These are phyloP conservation scores for Prunus salicina DNA, from an alignment of 306 rosid species.

Conservation along the genomic window DNA sequence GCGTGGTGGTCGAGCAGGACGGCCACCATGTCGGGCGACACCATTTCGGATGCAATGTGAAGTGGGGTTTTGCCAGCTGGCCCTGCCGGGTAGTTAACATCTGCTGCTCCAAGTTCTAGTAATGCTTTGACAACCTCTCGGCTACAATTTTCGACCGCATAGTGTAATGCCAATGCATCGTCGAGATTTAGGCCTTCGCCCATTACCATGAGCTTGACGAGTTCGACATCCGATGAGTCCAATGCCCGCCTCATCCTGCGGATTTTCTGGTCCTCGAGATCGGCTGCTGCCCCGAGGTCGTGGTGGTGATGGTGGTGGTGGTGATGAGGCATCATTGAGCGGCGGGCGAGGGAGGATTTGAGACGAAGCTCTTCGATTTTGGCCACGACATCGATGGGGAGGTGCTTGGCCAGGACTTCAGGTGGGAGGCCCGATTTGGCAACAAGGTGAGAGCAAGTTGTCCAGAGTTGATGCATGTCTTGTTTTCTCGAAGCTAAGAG, in stretches of 20 bases:
- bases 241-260: constrained; percentile 85
- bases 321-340: constrained; percentile 53
- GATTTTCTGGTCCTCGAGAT: constrained; percentile 90
- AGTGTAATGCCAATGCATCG: constrained; percentile 86
- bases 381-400: constrained; percentile 77
- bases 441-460: constrained; percentile 88
- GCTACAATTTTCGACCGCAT: constrained; percentile 87
- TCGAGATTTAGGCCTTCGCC: constrained; percentile 95
- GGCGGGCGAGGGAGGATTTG: constrained; percentile 75
- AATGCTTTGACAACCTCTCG: constrained; percentile 92
- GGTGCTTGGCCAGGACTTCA: constrained; percentile 84
- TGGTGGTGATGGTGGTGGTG: constrained; percentile 50
- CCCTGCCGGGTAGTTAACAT: constrained; percentile 79
- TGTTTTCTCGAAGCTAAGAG: constrained; percentile 85
- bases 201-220: constrained; percentile 97
- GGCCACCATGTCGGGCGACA: constrained; percentile 96
- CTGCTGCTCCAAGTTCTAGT: constrained; percentile 89
- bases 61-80: constrained; percentile 82
- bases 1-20: constrained; percentile 98
- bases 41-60: constrained; percentile 86
- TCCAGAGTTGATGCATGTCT: constrained; percentile 98
- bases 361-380: constrained; percentile 94
- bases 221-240: constrained; percentile 92
- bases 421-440: constrained; percentile 93
- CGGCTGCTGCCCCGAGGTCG: constrained; percentile 57